Evolutionary conservation across 1,284 basidiomycete species (phyloP), one percentile per base, ranked within the genome.

Genomic region (Melampsora americana): DNA sequence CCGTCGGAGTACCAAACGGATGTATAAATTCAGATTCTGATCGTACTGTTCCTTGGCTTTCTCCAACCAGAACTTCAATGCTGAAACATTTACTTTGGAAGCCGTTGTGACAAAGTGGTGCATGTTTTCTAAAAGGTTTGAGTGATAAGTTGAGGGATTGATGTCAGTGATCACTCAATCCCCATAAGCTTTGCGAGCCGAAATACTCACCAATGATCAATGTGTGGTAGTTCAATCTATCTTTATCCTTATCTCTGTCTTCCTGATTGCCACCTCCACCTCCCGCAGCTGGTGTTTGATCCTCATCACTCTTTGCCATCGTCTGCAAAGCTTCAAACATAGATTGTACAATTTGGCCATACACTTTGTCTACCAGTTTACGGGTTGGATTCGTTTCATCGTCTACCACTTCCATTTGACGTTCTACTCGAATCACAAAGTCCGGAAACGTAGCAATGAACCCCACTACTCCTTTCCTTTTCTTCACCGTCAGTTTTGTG

Each of bases 271-370:
- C 62, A 39, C 96, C 94, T 4, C 56, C 72, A 0, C 88, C 90
- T 28, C 81, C 83, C 79, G 91, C 81, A 11, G 80, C 80, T 39
- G 83, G 82, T 0, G 81, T 92, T 0, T 62, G 78, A 11, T 78
- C 81, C 0, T 90, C 90, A 76, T 93, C 90, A 85, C 93, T 85
- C 82, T 94, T 95, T 12, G 93, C 93, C 87, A 97, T 93, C 78
- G 96, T 92, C 84, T 95, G 94, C 71, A 99, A 84, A 20, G 89
- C 90, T 62, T 93, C 93, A 80, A 98, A 95, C 88, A 98, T 95
- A 32, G 89, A 86, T 77, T 90, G 88, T 42, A 93, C 90, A 62
- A 98, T 91, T 79, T 87, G 89, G 80, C 93, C 92, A 82, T 98
- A 98, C 5, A 92, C 90, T 5, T 86, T 85, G 81, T 98, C 90